Evolutionary conservation across 441 rosid species (phyloP).

Genomic region (Geranium incanum): DNA sequence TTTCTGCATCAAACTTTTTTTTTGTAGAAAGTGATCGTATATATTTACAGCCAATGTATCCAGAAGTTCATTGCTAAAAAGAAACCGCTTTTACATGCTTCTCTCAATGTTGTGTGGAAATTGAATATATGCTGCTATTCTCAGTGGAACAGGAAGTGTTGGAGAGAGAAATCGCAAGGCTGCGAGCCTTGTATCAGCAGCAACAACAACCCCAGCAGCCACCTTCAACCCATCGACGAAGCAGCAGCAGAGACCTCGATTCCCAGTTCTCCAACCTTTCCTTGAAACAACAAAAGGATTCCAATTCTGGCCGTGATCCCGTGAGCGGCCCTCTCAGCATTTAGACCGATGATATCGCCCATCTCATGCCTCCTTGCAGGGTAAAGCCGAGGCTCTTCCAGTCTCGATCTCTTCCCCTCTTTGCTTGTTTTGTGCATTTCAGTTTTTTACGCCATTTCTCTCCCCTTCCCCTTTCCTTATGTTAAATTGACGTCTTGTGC

Average conservation of each 20-base stretch:
- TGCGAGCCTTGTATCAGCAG: constrained; percentile 64
- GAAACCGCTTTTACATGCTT: no score
- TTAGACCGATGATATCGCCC: constrained; percentile 32
- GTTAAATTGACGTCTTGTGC: constrained; percentile 41
- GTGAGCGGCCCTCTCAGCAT: constrained; percentile 54
- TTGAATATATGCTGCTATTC: constrained; percentile 8
- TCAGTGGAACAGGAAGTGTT: constrained; percentile 96
- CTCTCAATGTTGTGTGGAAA: not conserved
- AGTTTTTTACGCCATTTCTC: not conserved
- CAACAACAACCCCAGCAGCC: constrained; percentile 52
- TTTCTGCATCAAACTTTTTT: no score
- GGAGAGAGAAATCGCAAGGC: constrained; percentile 92
- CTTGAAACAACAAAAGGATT: constrained; percentile 55
- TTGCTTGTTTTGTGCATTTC: constrained; percentile 19
- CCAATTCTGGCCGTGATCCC: constrained; percentile 48
- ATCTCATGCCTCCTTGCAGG: constrained; percentile 16
- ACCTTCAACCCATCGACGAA: constrained; percentile 58
- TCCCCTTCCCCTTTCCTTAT: not conserved
- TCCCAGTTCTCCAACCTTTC: constrained; percentile 86
- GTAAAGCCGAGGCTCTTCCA: constrained; percentile 28
- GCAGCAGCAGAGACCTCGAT: constrained; percentile 75
- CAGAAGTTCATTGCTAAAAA: not conserved
- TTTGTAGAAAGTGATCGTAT: not conserved
- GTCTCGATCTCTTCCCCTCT: constrained; percentile 18
- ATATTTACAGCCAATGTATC: not conserved